Percentiles rank a stretch among this genome's conserved stretches.
These are phyloP conservation scores for Gossypium mustelinum DNA, from an alignment of 345 rosid species.

Conservation along the genomic window DNA sequence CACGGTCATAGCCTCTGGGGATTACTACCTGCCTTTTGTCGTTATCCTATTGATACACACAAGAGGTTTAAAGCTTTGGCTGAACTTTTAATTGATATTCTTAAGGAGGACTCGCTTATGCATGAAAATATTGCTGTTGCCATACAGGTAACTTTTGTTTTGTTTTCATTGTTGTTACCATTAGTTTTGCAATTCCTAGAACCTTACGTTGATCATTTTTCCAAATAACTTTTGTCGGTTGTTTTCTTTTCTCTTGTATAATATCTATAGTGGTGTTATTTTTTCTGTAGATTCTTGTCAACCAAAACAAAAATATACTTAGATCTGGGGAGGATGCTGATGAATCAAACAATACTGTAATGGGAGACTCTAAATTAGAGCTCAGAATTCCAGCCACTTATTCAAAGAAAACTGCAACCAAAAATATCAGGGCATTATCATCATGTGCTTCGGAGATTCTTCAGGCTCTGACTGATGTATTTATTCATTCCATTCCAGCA, in stretches of 20 bases:
- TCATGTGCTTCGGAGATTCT: conserved; percentile 64
- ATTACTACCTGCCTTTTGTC: conserved; percentile 79
- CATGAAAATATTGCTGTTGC: conserved; percentile 62
- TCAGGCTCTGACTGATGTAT: conserved; percentile 56
- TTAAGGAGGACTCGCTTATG: conserved; percentile 61
- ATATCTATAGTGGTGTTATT: not conserved
- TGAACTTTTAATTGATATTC: conserved; percentile 47
- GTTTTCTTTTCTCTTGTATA: not conserved
- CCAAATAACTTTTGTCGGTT: not conserved
- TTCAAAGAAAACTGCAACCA: conserved; percentile 63
- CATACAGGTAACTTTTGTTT: conserved; percentile 49
- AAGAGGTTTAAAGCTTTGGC: conserved; percentile 52
- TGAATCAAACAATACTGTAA: conserved; percentile 23
- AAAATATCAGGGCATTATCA: conserved; percentile 62
- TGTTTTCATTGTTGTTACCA: not conserved
- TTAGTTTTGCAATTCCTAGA: not conserved
- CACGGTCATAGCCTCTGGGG: conserved; percentile 63
- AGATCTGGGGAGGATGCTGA: conserved; percentile 26
- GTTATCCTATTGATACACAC: conserved; percentile 59
- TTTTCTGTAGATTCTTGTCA: conserved; percentile 59
- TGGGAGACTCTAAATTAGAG: conserved; percentile 34
- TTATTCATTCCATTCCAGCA: conserved; percentile 41
- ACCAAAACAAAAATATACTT: conserved; percentile 55
- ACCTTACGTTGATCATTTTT: not conserved
- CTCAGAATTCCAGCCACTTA: conserved; percentile 34